Evolutionary conservation across 2,329 filamentous ascomycete genomes (phyloP).

Genomic region (Anthostomella pinea): DNA sequence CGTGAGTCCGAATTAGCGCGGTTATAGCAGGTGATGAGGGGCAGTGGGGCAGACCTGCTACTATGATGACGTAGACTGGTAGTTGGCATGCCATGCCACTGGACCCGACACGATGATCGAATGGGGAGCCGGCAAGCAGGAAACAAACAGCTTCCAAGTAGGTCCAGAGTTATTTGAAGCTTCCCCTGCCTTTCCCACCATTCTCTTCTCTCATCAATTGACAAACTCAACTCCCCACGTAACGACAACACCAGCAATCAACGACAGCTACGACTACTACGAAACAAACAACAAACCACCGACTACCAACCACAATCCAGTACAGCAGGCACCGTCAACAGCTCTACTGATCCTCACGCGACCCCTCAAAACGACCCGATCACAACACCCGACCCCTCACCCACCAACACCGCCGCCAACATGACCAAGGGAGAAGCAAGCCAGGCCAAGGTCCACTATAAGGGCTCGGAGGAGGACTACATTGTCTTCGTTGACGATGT

Average conservation of each 20-base stretch:
- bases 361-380: no score
- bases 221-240: background rate
- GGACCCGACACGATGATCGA: slow-evolving; percentile 24
- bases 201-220: background rate
- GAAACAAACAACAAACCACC: background rate
- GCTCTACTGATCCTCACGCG: no score
- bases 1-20: no score
- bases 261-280: background rate
- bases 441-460: slow-evolving; percentile 80
- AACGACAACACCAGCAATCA: no score
- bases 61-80: slow-evolving; percentile 22
- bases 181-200: slow-evolving; percentile 1
- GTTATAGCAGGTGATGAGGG: no score
- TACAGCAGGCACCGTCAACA: background rate
- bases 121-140: slow-evolving; percentile 12
- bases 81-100: slow-evolving; percentile 16
- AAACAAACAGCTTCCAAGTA: slow-evolving; percentile 12
- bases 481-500: slow-evolving; percentile 58
- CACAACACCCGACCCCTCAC: background rate
- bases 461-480: slow-evolving; percentile 63
- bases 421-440: slow-evolving; percentile 71
- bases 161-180: slow-evolving; percentile 16
- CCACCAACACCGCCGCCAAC: slow-evolving; percentile 28
- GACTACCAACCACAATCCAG: slow-evolving; percentile 1
- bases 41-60: no score